phyloP scores from a whole-genome alignment of 306 rosid species.

The Lagenaria siceraria region DNA sequence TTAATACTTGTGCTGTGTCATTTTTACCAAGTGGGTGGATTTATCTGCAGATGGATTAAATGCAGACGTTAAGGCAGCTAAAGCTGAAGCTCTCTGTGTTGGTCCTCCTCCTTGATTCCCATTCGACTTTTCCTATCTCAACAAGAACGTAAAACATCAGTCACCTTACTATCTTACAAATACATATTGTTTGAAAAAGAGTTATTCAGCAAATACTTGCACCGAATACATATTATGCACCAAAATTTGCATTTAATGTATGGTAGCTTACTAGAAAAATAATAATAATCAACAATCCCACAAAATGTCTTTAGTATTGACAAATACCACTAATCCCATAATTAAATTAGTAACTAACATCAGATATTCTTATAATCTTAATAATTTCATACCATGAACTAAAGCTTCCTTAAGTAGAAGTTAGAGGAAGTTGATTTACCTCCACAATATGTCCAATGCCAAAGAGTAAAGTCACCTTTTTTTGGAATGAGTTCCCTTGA shows the following conservation, averaged over 20 bases:
- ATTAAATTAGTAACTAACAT: not conserved
- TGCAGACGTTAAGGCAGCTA: constrained; percentile 51
- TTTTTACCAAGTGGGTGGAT: constrained; percentile 34
- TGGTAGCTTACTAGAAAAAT: not conserved
- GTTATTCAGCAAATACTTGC: not conserved
- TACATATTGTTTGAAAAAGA: not conserved
- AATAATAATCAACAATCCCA: not conserved
- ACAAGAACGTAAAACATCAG: not conserved
- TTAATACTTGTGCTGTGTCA: not conserved
- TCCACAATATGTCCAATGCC: constrained; percentile 77
- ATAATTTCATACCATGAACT: not conserved
- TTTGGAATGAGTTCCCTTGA: constrained; percentile 95
- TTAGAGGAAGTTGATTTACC: constrained; percentile 31
- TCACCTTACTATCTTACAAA: not conserved
- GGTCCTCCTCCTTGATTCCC: constrained; percentile 54
- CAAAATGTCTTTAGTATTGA: too few species aligned
- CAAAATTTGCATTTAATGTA: not conserved
- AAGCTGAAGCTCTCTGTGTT: constrained; percentile 51
- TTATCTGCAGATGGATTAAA: constrained; percentile 38
- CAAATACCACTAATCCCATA: too few species aligned
- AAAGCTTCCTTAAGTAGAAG: not conserved
- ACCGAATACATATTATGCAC: not conserved
- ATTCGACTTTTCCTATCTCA: constrained; percentile 35
- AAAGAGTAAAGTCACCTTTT: constrained; percentile 65
- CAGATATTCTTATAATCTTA: not conserved